Evolutionary conservation across 179 eudicot species (phyloP).

Genomic region (Patellifolia procumbens): DNA sequence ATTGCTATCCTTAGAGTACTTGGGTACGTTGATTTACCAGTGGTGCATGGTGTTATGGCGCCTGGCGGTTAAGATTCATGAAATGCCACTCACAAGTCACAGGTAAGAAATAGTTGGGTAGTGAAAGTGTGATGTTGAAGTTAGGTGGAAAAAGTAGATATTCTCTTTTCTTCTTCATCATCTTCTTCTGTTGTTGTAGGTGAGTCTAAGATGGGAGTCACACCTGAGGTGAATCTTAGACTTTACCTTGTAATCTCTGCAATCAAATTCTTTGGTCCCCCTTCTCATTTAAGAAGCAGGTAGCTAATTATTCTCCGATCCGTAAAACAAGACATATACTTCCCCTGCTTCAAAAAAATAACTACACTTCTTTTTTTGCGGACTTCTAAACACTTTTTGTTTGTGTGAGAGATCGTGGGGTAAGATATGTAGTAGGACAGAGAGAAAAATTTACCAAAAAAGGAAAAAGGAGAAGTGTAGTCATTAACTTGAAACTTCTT

Average conservation of each 20-base stretch:
- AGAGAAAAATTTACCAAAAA: too few relatives aligned
- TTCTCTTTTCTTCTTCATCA: constrained; percentile 12
- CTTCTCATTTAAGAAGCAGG: constrained; percentile 2
- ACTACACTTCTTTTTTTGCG: too few relatives aligned
- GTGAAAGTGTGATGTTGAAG: constrained; percentile 20
- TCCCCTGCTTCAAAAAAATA: too few relatives aligned
- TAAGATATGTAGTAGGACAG: too few relatives aligned
- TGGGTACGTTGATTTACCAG: not conserved
- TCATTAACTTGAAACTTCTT: too few relatives aligned
- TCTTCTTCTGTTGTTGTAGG: not conserved
- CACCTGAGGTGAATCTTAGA: constrained; percentile 28
- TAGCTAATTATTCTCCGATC: too few relatives aligned
- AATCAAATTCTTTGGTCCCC: constrained; percentile 29
- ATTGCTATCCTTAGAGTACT: too few relatives aligned
- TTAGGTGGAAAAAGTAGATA: constrained; percentile 15
- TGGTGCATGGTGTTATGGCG: not conserved
- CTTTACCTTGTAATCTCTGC: constrained; percentile 23
- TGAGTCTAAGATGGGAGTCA: constrained; percentile 15
- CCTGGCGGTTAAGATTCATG: not conserved
- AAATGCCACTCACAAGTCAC: too few relatives aligned
- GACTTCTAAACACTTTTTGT: too few relatives aligned
- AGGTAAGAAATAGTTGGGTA: not conserved
- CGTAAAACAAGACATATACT: too few relatives aligned
- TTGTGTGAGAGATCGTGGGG: too few relatives aligned
- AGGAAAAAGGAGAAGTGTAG: too few relatives aligned